Evolutionary conservation across 345 rosid species (phyloP).

Genomic region (Gossypium sturtianum): DNA sequence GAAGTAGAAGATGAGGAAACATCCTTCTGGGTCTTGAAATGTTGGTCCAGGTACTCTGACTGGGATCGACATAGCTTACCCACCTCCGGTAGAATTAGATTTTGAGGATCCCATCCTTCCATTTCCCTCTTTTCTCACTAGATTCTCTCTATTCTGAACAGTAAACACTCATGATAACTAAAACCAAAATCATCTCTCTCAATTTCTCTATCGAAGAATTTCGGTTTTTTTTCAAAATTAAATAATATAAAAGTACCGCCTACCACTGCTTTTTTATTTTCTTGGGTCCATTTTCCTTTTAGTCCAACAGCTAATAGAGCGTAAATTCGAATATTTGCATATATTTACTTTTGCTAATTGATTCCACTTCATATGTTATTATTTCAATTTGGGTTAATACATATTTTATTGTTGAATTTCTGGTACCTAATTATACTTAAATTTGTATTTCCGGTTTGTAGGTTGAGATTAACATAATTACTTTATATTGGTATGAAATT

Average conservation of each 20-base stretch:
- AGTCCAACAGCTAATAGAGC: neutral
- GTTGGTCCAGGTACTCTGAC: conserved; percentile 34
- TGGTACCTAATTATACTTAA: too few species aligned
- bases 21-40: conserved; percentile 38
- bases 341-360: too few species aligned
- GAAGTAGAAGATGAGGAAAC: conserved; percentile 27
- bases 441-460: too few species aligned
- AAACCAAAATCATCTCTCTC: neutral
- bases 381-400: too few species aligned
- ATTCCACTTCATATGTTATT: too few species aligned
- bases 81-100: conserved; percentile 29
- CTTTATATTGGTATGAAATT: too few species aligned
- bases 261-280: neutral
- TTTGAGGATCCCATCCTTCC: conserved; percentile 8
- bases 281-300: neutral
- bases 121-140: neutral
- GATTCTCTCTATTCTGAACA: neutral
- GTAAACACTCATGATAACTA: neutral
- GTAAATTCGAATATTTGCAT: too few species aligned
- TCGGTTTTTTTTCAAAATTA: neutral
- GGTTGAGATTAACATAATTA: too few species aligned
- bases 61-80: conserved; percentile 26
- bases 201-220: neutral
- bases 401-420: too few species aligned
- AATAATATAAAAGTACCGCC: neutral